Conservation (phyloP, 768 basidiomycete species). For the Cystofilobasidium macerans region DNA sequence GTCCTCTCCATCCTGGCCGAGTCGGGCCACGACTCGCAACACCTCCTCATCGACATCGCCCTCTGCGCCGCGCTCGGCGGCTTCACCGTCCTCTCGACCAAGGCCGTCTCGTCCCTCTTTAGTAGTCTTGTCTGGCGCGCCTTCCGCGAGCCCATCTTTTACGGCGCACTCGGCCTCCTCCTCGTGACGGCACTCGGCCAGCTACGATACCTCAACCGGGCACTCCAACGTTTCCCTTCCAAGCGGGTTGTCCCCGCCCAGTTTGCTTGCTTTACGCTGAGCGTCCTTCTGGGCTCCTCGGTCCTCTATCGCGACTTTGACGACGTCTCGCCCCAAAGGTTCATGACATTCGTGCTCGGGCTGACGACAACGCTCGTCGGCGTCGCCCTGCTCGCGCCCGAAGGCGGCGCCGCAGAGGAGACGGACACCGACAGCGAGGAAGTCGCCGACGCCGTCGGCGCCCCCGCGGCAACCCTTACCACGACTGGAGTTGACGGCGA, state of each 20-base stretch:
- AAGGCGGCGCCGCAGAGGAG: neutral
- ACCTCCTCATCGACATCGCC: slow-evolving; percentile 76
- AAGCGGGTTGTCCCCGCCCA: slow-evolving; percentile 23
- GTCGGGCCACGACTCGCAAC: slow-evolving; percentile 50
- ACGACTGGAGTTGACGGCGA: too few species aligned
- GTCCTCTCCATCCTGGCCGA: slow-evolving; percentile 57
- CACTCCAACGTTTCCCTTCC: slow-evolving; percentile 9
- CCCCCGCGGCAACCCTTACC: neutral
- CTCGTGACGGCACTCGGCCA: slow-evolving; percentile 18
- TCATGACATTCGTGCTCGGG: slow-evolving; percentile 64
- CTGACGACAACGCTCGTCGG: slow-evolving; percentile 81
- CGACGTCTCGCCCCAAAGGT: slow-evolving; percentile 46
- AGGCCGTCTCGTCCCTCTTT: slow-evolving; percentile 76
- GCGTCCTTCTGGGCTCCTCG: slow-evolving; percentile 78
- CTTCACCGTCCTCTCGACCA: slow-evolving; percentile 64
- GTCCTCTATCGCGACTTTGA: slow-evolving; percentile 91
- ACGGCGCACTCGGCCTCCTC: neutral
- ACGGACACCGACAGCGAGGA: neutral
- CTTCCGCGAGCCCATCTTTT: slow-evolving; percentile 7
- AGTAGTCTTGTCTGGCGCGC: slow-evolving; percentile 40
- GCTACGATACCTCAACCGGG: slow-evolving; percentile 25
- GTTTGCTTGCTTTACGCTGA: slow-evolving; percentile 19
- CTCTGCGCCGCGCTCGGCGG: slow-evolving; percentile 50
- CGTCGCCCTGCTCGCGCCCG: slow-evolving; percentile 65
- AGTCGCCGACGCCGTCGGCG: neutral